Conservation (phyloP, 139 green algal genomes). For the Trebouxia sp. region DNA sequence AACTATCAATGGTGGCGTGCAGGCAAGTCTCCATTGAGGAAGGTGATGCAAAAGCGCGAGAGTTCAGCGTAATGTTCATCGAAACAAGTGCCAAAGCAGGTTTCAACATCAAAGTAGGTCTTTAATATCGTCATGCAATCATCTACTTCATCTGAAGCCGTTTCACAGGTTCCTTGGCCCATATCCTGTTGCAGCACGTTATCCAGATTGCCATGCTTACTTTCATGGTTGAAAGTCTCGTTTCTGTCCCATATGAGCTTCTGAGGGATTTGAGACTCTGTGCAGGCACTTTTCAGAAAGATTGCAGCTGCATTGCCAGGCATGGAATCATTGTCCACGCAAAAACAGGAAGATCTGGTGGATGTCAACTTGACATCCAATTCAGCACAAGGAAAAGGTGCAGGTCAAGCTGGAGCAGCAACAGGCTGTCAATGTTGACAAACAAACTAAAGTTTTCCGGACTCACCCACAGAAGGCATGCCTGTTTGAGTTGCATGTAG, state of each 20-base stretch:
- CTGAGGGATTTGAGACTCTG: not conserved
- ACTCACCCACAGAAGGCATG: too few species aligned
- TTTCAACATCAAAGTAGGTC: conserved; percentile 99
- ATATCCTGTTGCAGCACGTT: too few species aligned
- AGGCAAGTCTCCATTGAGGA: conserved; percentile 98
- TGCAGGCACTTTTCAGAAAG: conserved; percentile 95
- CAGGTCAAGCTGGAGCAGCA: conserved; percentile 11
- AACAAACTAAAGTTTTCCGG: too few species aligned
- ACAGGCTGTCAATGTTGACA: conserved; percentile 21
- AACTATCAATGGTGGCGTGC: not conserved
- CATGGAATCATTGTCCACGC: conserved; percentile 79
- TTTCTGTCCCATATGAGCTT: too few species aligned
- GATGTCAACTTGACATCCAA: conserved; percentile 83
- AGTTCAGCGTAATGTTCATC: conserved; percentile 97
- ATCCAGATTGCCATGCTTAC: too few species aligned
- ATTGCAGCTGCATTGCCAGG: conserved; percentile 95
- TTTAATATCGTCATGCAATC: too few species aligned
- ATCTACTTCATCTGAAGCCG: too few species aligned
- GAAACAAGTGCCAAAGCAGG: conserved; percentile 98
- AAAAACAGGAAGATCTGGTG: conserved; percentile 85
- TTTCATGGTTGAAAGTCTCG: too few species aligned
- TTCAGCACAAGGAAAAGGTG: not conserved
- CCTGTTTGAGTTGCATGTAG: too few species aligned
- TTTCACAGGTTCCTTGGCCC: too few species aligned
- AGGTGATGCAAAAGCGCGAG: conserved; percentile 89